These are phyloP conservation scores for Pleodorina starrii DNA, from an alignment of 139 green algal species.

Conservation along the genomic window DNA sequence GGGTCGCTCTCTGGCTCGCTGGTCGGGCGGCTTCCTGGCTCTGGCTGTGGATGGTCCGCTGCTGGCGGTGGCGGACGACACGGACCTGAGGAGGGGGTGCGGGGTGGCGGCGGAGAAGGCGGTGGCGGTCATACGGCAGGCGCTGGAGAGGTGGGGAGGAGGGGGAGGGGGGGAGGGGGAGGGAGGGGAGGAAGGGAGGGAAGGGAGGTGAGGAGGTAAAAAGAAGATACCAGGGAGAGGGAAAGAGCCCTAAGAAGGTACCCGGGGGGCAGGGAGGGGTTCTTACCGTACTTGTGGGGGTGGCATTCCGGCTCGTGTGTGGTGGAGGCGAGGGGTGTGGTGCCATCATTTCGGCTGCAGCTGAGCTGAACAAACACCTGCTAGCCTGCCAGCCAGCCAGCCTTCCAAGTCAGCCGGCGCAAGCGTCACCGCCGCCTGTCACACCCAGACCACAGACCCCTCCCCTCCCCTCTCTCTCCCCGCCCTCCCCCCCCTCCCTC, in stretches of 20 bases:
- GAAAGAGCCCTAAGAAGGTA: no score
- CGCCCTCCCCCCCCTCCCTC: no score
- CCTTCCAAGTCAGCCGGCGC: no score
- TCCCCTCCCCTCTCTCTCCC: no score
- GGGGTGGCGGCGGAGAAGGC: slow-evolving; percentile 19
- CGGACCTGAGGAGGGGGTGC: neutral
- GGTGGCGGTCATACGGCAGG: neutral
- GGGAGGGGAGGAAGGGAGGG: neutral
- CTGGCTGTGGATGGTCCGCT: slow-evolving; percentile 37
- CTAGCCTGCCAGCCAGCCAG: no score
- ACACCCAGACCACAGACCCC: no score
- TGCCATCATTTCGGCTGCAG: no score
- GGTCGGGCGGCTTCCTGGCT: neutral
- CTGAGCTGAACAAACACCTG: no score
- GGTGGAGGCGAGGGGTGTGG: no score
- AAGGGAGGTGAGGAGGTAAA: neutral
- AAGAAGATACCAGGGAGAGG: neutral
- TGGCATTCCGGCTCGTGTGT: neutral
- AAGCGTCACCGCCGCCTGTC: no score
- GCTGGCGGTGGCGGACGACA: slow-evolving; percentile 2
- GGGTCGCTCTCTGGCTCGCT: slow-evolving; percentile 16
- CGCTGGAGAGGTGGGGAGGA: slow-evolving; percentile 10
- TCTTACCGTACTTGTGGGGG: neutral
- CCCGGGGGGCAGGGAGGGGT: no score
- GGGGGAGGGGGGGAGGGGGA: neutral